phyloP scores from a whole-genome alignment of 441 rosid genomes.

The Bocquillonia castaneifolia region DNA sequence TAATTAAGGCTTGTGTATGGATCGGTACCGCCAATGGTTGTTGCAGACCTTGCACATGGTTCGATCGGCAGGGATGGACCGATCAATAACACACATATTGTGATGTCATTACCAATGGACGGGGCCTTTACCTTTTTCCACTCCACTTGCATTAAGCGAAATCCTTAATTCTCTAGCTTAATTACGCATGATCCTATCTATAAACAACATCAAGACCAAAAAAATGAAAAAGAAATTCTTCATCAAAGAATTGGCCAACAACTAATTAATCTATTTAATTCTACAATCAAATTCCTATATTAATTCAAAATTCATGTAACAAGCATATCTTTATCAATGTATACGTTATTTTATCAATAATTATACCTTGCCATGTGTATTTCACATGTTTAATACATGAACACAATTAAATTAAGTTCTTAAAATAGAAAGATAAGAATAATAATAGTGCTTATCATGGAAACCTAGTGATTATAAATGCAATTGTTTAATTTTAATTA shows the following conservation, averaged over 20 bases:
- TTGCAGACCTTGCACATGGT: background rate
- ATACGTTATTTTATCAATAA: too few species aligned
- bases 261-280: background rate
- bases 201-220: background rate
- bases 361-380: too few species aligned
- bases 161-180: too few species aligned
- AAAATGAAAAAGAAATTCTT: background rate
- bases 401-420: too few species aligned
- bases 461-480: too few species aligned
- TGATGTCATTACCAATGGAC: background rate
- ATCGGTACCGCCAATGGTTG: conserved; percentile 2
- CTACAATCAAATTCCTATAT: background rate
- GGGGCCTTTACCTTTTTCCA: background rate
- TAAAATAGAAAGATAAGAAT: too few species aligned
- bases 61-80: conserved; percentile 3
- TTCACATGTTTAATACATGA: too few species aligned
- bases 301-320: background rate
- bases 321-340: background rate
- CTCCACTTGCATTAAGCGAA: background rate
- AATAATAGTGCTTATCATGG: too few species aligned
- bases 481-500: too few species aligned
- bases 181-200: background rate
- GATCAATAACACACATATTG: background rate
- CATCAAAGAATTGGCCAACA: background rate
- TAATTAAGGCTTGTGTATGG: background rate